phyloP scores from a whole-genome alignment of 352 stramenopile species.

The Phytophthora capsici region DNA sequence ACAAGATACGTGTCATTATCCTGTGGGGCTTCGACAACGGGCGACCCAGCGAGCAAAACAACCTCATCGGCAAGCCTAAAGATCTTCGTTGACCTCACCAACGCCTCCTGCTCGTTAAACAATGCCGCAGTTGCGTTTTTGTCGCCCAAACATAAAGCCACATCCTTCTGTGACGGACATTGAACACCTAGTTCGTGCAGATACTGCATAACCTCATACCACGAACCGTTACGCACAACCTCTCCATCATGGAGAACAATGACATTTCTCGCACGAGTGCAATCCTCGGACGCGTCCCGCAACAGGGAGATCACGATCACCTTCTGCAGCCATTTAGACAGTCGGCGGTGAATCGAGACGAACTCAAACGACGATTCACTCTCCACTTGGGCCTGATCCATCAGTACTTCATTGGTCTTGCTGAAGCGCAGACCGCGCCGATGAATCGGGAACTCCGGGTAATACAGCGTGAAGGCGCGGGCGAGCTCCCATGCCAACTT shows the following conservation, averaged over 20 bases:
- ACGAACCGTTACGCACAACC: constrained; percentile 40
- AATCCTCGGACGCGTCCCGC: constrained; percentile 36
- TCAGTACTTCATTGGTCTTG: constrained; percentile 42
- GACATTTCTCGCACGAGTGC: constrained; percentile 31
- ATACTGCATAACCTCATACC: constrained; percentile 39
- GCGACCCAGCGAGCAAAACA: constrained; percentile 35
- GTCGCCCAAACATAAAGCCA: constrained; percentile 33
- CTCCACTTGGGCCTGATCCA: constrained; percentile 41
- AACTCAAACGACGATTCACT: constrained; percentile 41
- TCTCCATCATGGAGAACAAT: constrained; percentile 48
- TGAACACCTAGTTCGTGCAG: constrained; percentile 38
- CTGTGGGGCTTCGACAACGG: constrained; percentile 24
- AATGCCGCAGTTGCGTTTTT: constrained; percentile 31
- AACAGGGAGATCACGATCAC: constrained; percentile 49
- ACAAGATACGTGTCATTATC: constrained; percentile 27
- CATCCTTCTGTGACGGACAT: constrained; percentile 39
- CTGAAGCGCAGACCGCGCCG: constrained; percentile 30
- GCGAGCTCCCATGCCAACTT: constrained; percentile 49
- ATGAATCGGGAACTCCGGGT: constrained; percentile 33
- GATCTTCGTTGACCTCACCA: constrained; percentile 27
- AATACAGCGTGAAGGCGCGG: constrained; percentile 45
- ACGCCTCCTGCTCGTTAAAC: constrained; percentile 20
- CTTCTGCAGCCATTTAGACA: constrained; percentile 51
- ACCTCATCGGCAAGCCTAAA: constrained; percentile 46
- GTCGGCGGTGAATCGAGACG: constrained; percentile 41